Base-by-base conservation (phyloP, 768 basidiomycete genomes). In the Pisolithus orientalis region DNA sequence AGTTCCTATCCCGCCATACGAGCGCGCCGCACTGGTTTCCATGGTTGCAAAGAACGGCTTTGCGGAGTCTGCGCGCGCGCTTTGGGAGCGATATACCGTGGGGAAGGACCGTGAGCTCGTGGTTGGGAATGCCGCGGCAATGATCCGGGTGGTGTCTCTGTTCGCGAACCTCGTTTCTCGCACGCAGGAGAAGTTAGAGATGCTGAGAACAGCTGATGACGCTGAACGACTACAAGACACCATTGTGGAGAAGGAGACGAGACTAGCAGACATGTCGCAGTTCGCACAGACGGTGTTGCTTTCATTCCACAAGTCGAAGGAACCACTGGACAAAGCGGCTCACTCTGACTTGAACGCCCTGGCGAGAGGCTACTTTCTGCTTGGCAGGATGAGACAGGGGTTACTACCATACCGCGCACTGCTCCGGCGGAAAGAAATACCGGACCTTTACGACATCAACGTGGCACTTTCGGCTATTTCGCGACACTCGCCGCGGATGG, bases 391-490 rank as follows among this genome's bases (percentile, higher is more conserved):
- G 56, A 45, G 58, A 42, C 70, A 75, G 39, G 84, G 80, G 2
- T 71, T 84, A 51, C 58, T 65, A 9, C 66, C 73, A 24, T 69
- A 88, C 59, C 70, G 68, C 48, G 51, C 75, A 50, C 61, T 86
- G 37, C 61, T 80, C 39, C 56, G 63, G 24, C 78, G 80, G 46
- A 66, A 62, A 51, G 78, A 83, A 61, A 59, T 76, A 48, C 84
- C 84, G 14, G 84, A 88, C 63, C 56, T 76, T 38, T 70, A 79
- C 60, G 87, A 89, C 60, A 68, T 85, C 47, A 87, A 86, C 59
- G 78, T 89, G 46, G 75, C 75, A 39, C 72, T 89, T 50, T 71
- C 73, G 3, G 78, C 75, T 9, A 64, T 86, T 48, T 78, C 84
- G 27, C 69, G 72, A 52, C 63, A 74, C 55, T 67, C 76, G 40